A percentile compares a stretch with the other conserved stretches of the same genome.
Conservation (phyloP, 257 asterid species). For the Solanum phureja region DNA sequence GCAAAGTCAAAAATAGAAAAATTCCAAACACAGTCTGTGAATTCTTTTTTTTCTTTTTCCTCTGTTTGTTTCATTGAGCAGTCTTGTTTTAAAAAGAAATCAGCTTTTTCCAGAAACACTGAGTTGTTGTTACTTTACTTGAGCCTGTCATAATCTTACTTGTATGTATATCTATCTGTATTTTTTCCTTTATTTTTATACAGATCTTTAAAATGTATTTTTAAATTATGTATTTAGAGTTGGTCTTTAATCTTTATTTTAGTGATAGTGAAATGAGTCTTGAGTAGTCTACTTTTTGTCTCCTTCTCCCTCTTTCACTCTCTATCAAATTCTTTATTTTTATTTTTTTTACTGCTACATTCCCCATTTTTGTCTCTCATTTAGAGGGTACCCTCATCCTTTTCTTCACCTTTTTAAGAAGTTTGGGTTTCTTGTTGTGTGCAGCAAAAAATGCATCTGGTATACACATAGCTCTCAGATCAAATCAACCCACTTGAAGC, state of each 20-base stretch:
- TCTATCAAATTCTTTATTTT: slow-evolving; percentile 13
- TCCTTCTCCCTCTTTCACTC: slow-evolving; percentile 20
- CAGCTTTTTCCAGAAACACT: slow-evolving; percentile 10
- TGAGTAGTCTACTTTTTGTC: slow-evolving; percentile 44
- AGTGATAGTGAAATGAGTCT: slow-evolving; percentile 46
- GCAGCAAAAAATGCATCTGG: slow-evolving; percentile 30
- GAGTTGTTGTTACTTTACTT: slow-evolving; percentile 1
- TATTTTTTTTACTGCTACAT: slow-evolving; percentile 10
- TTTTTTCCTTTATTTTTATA: not conserved
- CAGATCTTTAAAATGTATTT: not conserved
- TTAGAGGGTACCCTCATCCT: slow-evolving; percentile 24
- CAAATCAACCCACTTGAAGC: slow-evolving; percentile 9
- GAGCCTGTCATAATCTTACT: slow-evolving; percentile 4
- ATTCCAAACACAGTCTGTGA: not conserved
- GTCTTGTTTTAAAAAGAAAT: not conserved
- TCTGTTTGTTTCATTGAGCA: not conserved
- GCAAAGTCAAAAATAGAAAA: not conserved
- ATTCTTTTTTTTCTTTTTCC: not conserved
- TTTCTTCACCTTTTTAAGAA: not conserved
- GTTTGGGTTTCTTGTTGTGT: slow-evolving; percentile 21
- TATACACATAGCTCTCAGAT: slow-evolving; percentile 11
- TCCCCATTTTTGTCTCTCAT: slow-evolving; percentile 25
- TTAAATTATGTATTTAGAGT: not conserved
- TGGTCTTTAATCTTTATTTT: slow-evolving; percentile 15
- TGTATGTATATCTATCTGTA: not conserved